Evolutionary conservation across 345 rosid species (phyloP), one percentile per base, ranked within the genome.

Genomic region (Arabis hirsuta): DNA sequence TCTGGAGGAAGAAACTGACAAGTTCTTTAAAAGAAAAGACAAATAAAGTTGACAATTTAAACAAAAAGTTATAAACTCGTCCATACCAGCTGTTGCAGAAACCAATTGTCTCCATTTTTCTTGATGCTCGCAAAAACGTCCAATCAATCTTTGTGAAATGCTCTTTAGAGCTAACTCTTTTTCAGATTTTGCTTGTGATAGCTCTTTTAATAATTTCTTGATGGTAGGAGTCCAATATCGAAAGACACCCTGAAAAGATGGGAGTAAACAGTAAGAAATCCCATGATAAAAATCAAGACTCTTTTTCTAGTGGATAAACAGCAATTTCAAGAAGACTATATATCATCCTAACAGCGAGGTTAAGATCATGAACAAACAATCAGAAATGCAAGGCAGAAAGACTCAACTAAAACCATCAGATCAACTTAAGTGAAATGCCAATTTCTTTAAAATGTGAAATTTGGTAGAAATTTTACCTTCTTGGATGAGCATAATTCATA

Each of bases 401-500:
- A 63, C 31, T 72, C 62, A 44, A 34, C 16, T 47, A 45, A 56
- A 65, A 55, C 55, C 55, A 52, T 43, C 45, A 44, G 9, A 63
- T 41, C 13, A 9, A 63, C 70, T 53, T 22, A 22, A 43, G 5
- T 44, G 55, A 62, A 27, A 61, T 62, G 62, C 22, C 14, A 39
- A 12, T 54, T 72, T 52, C 8, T 32, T 42, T 5, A 32, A 9
- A 44, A 54, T 19, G 66, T 12, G 75, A 62, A 27, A 29, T 9
- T 62, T 53, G 57, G 38, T 45, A 14, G 43, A 14, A n/a, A 29
- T 44, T 43, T 74, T 78, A 91, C 99, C 91, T 91, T 95, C 84
- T 84, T 95, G 43, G 99, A 95, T 76, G 99, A 91, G 63, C 96
- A 89, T 62, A 90, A 65, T 82, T 95, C 99, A 79, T 91, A 95